Base-by-base conservation (phyloP, 305 asterid genomes). In the Solanum hybrid region DNA sequence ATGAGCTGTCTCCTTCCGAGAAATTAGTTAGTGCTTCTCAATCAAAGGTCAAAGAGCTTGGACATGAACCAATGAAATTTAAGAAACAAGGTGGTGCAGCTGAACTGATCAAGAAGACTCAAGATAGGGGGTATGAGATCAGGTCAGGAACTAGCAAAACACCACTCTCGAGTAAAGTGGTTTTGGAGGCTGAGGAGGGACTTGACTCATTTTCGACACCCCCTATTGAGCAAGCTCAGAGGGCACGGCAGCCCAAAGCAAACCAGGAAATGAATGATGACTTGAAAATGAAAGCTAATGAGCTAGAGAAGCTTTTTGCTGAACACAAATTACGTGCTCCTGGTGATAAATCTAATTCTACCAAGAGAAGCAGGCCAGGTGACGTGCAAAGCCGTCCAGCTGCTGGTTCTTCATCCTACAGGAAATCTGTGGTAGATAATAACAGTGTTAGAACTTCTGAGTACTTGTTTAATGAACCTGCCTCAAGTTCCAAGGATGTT, bases 301-400 rank as follows among this genome's bases (percentile, higher is more conserved):
- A 96, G 93, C 98, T 97, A 79, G 99, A 97, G 90, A 97, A 93
- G 92, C 96, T 97, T 80, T 97, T 96, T 88, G 98, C 98, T 24
- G 98, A 96, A 93, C 98, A 97, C 92, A 94, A 97, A 91, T 91
- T 93, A 88, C 95, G 98, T 89, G 91, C 75, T 88, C 99, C 98
- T 60, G 95, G 93, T 42, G 98, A 96, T 78, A 97, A 93, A 78
- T 90, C 95, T 77, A 93, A 91, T 93, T 89, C 95, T 80, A 71
- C 91, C 89, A 88, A 92, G 87, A 95, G 91, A 92, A 95, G 91
- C 91, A 93, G 91, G 92, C 91, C 94, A 90, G 93, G 91, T 60
- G 96, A 94, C 86, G 87, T 88, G 86, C 95, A 92, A 91, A 89
- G 34, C 60, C 95, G 92, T 38, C 90, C 93, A 85, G 89, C 93